Evolutionary conservation across 2,329 filamentous ascomycete genomes (phyloP).

Genomic region (Cyphellophora attinorum): DNA sequence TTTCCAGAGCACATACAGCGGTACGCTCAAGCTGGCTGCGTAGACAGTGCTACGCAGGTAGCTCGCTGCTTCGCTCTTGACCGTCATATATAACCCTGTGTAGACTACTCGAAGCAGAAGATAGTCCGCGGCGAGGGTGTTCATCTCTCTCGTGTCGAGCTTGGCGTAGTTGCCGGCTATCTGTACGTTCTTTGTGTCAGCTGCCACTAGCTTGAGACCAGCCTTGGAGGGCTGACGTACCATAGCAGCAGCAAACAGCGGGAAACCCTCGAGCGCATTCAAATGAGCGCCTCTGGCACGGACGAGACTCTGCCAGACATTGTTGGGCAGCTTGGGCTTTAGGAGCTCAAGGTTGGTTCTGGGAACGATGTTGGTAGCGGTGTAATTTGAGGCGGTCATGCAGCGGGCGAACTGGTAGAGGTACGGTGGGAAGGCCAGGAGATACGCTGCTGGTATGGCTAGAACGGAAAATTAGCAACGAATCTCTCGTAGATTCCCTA

Average conservation of each 20-base stretch:
- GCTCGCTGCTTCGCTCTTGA: constrained; percentile 22
- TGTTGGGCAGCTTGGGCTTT: constrained; percentile 19
- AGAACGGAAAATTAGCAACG: constrained; percentile 20
- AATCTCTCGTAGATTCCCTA: no score
- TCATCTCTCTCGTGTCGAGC: constrained; percentile 22
- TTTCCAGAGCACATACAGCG: constrained; percentile 23
- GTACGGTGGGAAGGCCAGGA: constrained; percentile 22
- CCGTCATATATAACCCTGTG: constrained; percentile 25
- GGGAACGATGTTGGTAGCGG: constrained; percentile 23
- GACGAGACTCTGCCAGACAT: constrained; percentile 18
- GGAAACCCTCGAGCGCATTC: constrained; percentile 26
- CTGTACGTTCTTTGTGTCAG: no score
- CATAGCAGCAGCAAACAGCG: constrained; percentile 27
- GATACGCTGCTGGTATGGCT: constrained; percentile 23
- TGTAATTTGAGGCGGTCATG: constrained; percentile 22
- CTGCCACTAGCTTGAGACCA: no score
- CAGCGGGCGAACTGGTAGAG: constrained; percentile 22
- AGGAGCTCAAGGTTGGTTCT: constrained; percentile 23
- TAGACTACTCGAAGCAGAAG: constrained; percentile 23
- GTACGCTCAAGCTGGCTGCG: constrained; percentile 24
- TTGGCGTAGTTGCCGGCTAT: constrained; percentile 25
- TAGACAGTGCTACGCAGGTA: constrained; percentile 25
- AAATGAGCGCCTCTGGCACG: constrained; percentile 24
- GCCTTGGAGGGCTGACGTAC: no score
- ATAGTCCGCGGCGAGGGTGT: constrained; percentile 24